Evolutionary conservation across 2,329 filamentous ascomycete genomes (phyloP), one percentile per base, ranked within the genome.

Genomic region (Talaromyces rugulosus): DNA sequence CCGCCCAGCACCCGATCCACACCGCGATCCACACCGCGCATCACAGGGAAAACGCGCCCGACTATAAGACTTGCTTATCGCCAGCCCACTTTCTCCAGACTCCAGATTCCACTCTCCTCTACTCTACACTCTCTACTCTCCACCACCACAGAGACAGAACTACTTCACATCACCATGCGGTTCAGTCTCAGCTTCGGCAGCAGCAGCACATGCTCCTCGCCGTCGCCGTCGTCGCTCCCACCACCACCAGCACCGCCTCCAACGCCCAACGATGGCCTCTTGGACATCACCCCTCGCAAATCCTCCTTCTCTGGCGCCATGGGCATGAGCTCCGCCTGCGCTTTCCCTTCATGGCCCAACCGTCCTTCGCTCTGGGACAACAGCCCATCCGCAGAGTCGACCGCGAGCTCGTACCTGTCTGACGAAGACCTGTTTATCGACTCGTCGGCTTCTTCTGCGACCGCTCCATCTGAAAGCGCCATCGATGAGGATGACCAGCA

Each of bases 261-360:
- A 14, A 74, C 75, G 28, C 74, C 74, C 11, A 73, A 65, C 65
- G 72, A 78, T 65, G 70, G 71, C 18, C 66, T 77, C 2, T 72
- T 76, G 54, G 76, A 78, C 60, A 77, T 78, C 66, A 71, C 70
- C 40, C 76, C 76, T 9, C 75, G 75, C 71, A 78, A 77, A 65
- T 75, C 72, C 8, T 77, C 75, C 40, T 78, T 78, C 69, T 77
- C 75, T 28, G 72, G 67, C 30, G 67, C 72, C 36, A 71, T 72
- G 60, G 74, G 74, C 7, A 71, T 75, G 70, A 76, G 72, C 67
- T 76, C 72, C 31, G 71, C 75, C 58, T 79, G 77, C 63, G 77
- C 77, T 4, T 79, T 78, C 57, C 77, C 77, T 8, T 78, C 77
- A 4, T 79, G 77, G 77, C 77, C 77, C 53, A 78, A 78, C 70